Base-by-base conservation (phyloP, 1,284 basidiomycete genomes). In the Inonotus obliquus region DNA sequence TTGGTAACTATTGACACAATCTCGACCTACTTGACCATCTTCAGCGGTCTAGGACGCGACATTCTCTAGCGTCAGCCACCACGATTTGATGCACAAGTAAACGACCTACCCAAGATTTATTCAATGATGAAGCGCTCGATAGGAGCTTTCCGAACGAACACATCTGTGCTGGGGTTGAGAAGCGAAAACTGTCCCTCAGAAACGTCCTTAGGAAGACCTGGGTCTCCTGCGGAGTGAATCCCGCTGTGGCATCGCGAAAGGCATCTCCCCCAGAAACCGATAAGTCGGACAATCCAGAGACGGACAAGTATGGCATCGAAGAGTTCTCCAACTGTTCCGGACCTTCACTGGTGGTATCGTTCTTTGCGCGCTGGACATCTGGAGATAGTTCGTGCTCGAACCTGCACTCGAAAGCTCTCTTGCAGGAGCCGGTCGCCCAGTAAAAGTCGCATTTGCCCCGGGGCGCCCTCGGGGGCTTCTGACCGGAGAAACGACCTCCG, bases 361-460 rank as follows among this genome's bases (percentile, higher is more conserved):
- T 55, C 55, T 32, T 45, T 14, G 60, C 41, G 45, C 52, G 62
- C 49, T 47, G 39, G 48, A 52, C 53, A 54, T 57, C 62, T 5
- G 69, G 63, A 35, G 68, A 72, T 25, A 65, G 69, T 17, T 66
- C 66, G 65, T 87, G 84, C 32, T 66, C 68, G 67, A 70, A 84
- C 14, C 64, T 74, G 68, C 85, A 87, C 1, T 70, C 68, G 61
- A 83, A 85, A 17, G 76, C 77, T 7, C 71, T 71, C 7, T 67
- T 73, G 67, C 85, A 87, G 39, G 67, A 69, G 2, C 85, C 85
- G 0, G 68, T 72, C 0, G 74, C 69, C 84, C 83, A 87, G 68
- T 72, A 87, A 66, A 73, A 79, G 21, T 69, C 71, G 71, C 86
- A 87, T 2, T 76, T 71, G 1, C 79, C 78, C 23, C 54, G 66